Percentiles rank a stretch among this genome's conserved stretches.
Conservation (phyloP, 352 stramenopile species). For the Phytophthora hybrid region DNA sequence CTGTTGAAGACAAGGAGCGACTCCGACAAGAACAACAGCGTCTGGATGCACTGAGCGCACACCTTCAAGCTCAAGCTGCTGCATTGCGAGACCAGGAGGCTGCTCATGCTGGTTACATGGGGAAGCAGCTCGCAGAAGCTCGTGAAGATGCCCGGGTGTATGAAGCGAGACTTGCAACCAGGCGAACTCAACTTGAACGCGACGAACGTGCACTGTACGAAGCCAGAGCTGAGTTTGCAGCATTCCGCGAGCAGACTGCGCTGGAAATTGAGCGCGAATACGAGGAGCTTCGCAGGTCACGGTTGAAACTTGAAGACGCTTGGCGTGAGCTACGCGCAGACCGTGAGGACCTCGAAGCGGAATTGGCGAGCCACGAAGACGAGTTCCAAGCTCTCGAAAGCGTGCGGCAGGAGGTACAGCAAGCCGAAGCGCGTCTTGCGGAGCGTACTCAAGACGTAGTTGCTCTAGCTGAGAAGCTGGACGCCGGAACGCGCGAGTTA, state of each 20-base stretch:
- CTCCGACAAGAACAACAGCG: constrained; percentile 76
- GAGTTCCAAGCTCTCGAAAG: constrained; percentile 54
- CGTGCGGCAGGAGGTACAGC: constrained; percentile 37
- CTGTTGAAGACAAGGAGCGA: constrained; percentile 80
- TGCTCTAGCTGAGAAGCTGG: constrained; percentile 33
- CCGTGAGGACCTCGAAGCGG: constrained; percentile 47
- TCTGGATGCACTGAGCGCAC: constrained; percentile 58
- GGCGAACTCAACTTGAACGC: constrained; percentile 50
- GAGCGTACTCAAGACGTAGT: constrained; percentile 45
- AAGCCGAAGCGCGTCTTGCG: constrained; percentile 49
- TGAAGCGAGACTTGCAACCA: constrained; percentile 50
- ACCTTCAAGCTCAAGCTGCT: constrained; percentile 73
- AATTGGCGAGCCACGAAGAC: constrained; percentile 56
- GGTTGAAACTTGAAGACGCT: constrained; percentile 40
- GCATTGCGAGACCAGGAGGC: constrained; percentile 64
- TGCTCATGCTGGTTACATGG: constrained; percentile 51
- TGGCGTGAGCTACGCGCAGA: constrained; percentile 53
- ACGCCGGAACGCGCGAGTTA: constrained; percentile 33
- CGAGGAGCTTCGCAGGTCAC: constrained; percentile 40
- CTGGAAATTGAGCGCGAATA: constrained; percentile 46
- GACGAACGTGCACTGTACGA: constrained; percentile 61
- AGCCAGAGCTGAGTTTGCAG: constrained; percentile 57
- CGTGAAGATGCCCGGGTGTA: constrained; percentile 58
- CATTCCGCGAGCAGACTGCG: constrained; percentile 57
- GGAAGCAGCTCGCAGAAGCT: constrained; percentile 45